phyloP scores from a whole-genome alignment of 2,329 filamentous ascomycete genomes.

The Colletotrichum sp. region DNA sequence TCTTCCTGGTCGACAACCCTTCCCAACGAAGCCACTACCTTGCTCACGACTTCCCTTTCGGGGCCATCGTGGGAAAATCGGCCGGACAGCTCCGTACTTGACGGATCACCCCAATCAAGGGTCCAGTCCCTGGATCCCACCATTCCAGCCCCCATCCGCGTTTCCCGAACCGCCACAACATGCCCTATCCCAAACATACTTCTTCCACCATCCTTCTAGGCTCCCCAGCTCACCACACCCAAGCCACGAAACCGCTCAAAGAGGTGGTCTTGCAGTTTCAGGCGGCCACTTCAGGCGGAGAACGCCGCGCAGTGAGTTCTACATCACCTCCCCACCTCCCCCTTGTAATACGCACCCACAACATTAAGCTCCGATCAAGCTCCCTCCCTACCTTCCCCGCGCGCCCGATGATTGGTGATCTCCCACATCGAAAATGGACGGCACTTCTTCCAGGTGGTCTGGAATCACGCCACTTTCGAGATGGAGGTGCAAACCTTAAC shows the following conservation, averaged over 20 bases:
- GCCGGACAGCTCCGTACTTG: background rate
- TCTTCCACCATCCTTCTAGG: background rate
- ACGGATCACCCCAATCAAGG: background rate
- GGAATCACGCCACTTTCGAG: background rate
- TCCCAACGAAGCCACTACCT: background rate
- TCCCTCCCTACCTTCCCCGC: background rate
- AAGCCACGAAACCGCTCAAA: background rate
- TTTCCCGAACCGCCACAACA: background rate
- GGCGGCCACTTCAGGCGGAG: background rate
- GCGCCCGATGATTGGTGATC: background rate
- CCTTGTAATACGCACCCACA: background rate
- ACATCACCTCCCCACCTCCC: no score
- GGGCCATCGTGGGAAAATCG: background rate
- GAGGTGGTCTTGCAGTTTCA: background rate
- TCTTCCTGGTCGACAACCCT: background rate
- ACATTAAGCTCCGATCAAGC: background rate
- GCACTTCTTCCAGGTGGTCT: background rate
- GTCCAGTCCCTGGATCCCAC: background rate
- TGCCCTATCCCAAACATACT: background rate
- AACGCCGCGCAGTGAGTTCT: background rate
- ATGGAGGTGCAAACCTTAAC: background rate
- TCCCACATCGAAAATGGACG: background rate
- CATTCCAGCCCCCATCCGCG: background rate
- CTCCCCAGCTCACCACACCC: background rate
- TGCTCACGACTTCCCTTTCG: background rate